Evolutionary conservation across 352 stramenopile species (phyloP), one percentile per base, ranked within the genome.

Genomic region (Phytopythium cucurbitacearum): DNA sequence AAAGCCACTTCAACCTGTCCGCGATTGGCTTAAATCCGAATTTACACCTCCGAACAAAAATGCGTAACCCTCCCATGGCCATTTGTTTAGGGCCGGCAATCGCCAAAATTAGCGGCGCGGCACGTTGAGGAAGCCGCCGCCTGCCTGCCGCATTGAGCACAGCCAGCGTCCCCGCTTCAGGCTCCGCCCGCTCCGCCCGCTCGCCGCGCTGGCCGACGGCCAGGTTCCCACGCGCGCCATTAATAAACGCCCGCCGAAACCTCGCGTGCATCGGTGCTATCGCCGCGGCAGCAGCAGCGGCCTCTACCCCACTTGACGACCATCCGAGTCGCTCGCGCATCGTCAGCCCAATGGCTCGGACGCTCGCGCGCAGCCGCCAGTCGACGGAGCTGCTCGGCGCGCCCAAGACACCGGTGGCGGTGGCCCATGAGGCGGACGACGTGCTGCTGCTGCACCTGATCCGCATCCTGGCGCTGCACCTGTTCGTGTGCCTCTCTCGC

Each of bases 381-480:
- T 13, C 28, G 3, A 48, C 3, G 43, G 10, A n/a, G 28, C 32
- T 39, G n/a, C 34, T 36, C 13, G 16, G 36, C n/a, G 36, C 16
- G 37, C 15, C 40, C 40, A 44, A 56, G 46, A 37, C 51, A 37
- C 32, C 33, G n/a, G 34, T 39, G 7, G 21, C 36, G 48, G 34
- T 40, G 33, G 39, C 49, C 41, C 40, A 34, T 21, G 48, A 57
- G 11, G 41, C 43, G 7, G 48, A 51, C 11, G 66, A 76, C 38
- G 64, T 59, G 44, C 46, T 87, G 40, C 52, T 87, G 54, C 65
- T 89, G 34, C 75, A 89, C 48, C 61, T 89, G 38, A 70, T 89
- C 50, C 75, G 76, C 58, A 76, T 79, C 21, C 63, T 89, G 52
- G 66, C 76, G 11, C 54, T 89, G 40, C 85, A 84, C 48, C 56